These are phyloP conservation scores for Stromatinia cepivora DNA, from an alignment of 2,329 filamentous ascomycete genomes.

Conservation along the genomic window DNA sequence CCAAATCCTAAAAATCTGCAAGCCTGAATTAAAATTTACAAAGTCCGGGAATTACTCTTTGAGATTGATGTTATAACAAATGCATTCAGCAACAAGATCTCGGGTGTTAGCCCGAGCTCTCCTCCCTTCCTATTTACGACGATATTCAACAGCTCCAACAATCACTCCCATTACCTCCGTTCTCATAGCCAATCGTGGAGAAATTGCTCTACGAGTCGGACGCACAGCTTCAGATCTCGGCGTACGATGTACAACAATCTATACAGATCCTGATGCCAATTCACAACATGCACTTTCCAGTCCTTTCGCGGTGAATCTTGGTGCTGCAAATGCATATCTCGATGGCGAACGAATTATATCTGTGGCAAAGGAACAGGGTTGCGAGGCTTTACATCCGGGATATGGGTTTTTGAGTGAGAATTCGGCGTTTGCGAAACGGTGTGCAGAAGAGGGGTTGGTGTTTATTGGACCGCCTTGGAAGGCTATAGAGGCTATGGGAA, in stretches of 20 bases:
- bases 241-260: constrained; percentile 90
- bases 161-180: constrained; percentile 68
- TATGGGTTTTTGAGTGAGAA: constrained; percentile 98
- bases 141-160: constrained; percentile 27
- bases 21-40: neutral
- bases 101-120: constrained; percentile 37
- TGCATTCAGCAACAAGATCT: constrained; percentile 36
- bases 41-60: neutral
- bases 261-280: constrained; percentile 84
- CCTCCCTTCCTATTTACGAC: constrained; percentile 29
- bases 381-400: constrained; percentile 89
- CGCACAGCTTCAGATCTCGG: constrained; percentile 84
- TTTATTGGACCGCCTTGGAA: constrained; percentile 89
- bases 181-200: constrained; percentile 93
- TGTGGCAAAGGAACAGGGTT: constrained; percentile 81
- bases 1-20: neutral
- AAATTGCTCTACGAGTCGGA: constrained; percentile 92
- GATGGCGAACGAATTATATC: constrained; percentile 91
- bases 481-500: constrained; percentile 87
- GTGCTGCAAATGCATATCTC: constrained; percentile 81
- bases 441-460: constrained; percentile 83
- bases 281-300: constrained; percentile 88
- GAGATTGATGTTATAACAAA: constrained; percentile 26
- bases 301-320: constrained; percentile 80
- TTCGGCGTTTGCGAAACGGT: constrained; percentile 82